A percentile compares a stretch with the other conserved stretches of the same genome.
Conservation (phyloP, 176 grass and related monocot genomes). For the Alloteropsis semialata region DNA sequence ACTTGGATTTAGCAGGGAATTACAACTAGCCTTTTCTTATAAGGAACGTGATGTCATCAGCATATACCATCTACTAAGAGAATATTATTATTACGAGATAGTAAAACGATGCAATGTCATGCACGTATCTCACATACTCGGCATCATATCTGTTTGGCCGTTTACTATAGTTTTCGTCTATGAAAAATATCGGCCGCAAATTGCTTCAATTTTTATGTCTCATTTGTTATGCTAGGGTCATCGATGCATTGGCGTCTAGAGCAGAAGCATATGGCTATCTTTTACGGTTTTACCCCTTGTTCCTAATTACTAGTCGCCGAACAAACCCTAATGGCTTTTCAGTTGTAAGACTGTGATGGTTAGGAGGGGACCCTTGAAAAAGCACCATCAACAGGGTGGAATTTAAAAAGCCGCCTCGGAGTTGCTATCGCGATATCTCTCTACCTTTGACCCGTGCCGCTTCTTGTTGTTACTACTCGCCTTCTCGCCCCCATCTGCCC, state of each 20-base stretch:
- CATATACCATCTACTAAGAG: neutral
- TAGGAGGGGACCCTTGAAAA: neutral
- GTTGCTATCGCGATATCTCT: slow-evolving; percentile 56
- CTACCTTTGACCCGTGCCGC: slow-evolving; percentile 73
- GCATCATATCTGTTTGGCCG: neutral
- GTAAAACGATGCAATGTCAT: neutral
- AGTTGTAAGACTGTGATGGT: neutral
- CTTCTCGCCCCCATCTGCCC: neutral
- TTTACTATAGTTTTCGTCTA: neutral
- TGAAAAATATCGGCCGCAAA: no score
- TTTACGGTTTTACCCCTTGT: no score
- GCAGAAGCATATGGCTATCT: no score
- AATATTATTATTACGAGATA: neutral
- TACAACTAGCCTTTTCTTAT: neutral
- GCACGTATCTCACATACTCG: neutral
- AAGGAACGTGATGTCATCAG: neutral
- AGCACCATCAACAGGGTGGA: neutral
- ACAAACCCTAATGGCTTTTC: no score
- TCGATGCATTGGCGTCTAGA: no score
- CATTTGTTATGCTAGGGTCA: no score
- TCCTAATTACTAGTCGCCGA: no score
- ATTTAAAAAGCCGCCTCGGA: slow-evolving; percentile 39
- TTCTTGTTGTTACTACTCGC: neutral
- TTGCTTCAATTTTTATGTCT: no score
- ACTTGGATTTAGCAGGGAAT: neutral